A percentile compares a stretch with the other conserved stretches of the same genome.
These are phyloP conservation scores for Fraxinus quadrangulata DNA, from an alignment of 257 asterid species.

Conservation along the genomic window DNA sequence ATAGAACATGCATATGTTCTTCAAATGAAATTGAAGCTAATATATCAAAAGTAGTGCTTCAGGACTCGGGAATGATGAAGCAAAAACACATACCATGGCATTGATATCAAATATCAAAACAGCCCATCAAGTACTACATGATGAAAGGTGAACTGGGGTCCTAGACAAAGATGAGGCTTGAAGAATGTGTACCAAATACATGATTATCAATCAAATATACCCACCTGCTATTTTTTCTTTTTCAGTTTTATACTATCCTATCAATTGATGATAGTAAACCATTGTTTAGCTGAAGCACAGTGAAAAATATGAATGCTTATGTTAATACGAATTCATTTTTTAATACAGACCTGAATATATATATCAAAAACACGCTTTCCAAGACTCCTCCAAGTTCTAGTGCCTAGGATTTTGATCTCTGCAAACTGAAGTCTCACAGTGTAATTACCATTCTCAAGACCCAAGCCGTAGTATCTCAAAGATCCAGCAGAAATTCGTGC, in stretches of 20 bases:
- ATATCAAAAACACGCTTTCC: slow-evolving; percentile 86
- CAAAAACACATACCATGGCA: background rate
- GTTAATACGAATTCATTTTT: background rate
- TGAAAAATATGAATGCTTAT: background rate
- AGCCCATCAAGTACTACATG: background rate
- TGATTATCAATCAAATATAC: background rate
- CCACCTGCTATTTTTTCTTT: background rate
- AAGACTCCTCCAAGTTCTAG: slow-evolving; percentile 54
- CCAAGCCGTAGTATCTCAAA: slow-evolving; percentile 79
- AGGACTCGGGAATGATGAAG: background rate
- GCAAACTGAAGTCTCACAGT: slow-evolving; percentile 70
- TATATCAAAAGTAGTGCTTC: background rate
- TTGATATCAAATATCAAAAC: background rate
- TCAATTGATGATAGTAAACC: background rate
- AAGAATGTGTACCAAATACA: background rate
- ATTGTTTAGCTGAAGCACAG: background rate
- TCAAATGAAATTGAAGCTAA: background rate
- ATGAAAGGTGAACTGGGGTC: background rate
- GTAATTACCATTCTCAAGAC: slow-evolving; percentile 80
- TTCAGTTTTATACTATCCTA: background rate
- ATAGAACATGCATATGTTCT: background rate
- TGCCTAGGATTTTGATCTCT: slow-evolving; percentile 43
- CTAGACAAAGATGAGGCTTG: background rate
- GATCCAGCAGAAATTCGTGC: slow-evolving; percentile 79
- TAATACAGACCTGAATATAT: slow-evolving; percentile 62